Conservation (phyloP, 2,329 filamentous ascomycete species). For the Pseudogymnoascus sp. region DNA sequence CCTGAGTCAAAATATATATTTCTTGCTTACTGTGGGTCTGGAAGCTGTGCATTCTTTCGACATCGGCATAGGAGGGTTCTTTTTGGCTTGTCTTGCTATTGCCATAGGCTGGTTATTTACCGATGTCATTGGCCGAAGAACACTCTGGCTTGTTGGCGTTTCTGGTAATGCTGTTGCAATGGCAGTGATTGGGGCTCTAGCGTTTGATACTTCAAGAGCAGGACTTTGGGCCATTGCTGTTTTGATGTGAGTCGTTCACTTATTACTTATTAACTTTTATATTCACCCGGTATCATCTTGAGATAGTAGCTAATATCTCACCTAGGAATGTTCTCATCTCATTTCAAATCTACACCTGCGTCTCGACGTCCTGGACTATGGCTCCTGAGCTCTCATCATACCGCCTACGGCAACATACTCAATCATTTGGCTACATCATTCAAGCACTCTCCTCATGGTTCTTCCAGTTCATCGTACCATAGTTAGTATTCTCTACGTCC, state of each 20-base stretch:
- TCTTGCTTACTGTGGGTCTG: conserved; percentile 18
- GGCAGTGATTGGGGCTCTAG: conserved; percentile 15
- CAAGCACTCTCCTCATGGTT: conserved; percentile 20
- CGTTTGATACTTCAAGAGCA: conserved; percentile 13
- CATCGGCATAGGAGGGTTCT: conserved; percentile 19
- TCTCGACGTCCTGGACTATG: conserved; percentile 16
- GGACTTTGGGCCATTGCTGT: conserved; percentile 17
- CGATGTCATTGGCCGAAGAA: conserved; percentile 28
- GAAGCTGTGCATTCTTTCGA: conserved; percentile 17
- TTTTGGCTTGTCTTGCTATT: conserved; percentile 16
- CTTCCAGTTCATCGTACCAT: conserved; percentile 29
- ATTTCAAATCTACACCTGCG: conserved; percentile 17
- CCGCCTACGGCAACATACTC: conserved; percentile 18
- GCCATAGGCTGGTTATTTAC: conserved; percentile 16
- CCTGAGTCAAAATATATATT: conserved; percentile 19
- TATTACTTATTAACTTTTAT: background rate
- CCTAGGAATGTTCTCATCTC: conserved; percentile 19
- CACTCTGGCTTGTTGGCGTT: conserved; percentile 27
- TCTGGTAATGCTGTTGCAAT: conserved; percentile 15
- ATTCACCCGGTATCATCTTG: background rate
- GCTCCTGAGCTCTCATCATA: conserved; percentile 18
- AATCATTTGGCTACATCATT: conserved; percentile 16
- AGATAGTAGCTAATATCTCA: background rate
- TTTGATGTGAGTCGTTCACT: conserved; percentile 12
- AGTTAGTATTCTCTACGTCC: conserved; percentile 9